Conservation (phyloP, 345 rosid genomes). For the Eucalyptus melliodora region DNA sequence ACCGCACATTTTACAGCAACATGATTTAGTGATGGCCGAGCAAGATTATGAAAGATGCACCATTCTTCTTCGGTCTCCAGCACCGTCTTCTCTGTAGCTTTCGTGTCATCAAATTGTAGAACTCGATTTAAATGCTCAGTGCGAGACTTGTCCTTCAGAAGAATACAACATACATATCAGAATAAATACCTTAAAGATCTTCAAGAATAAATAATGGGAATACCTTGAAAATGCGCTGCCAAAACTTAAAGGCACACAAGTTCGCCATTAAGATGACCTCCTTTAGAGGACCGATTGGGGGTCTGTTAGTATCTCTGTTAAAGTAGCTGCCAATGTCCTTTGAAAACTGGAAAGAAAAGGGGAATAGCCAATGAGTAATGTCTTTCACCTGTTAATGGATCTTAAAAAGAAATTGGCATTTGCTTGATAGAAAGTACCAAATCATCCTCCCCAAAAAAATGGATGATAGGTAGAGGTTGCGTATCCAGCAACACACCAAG, state of each 20-base stretch:
- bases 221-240: constrained; percentile 82
- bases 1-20: constrained; percentile 67
- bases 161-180: background rate
- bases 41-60: constrained; percentile 73
- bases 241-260: constrained; percentile 72
- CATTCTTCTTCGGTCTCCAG: constrained; percentile 74
- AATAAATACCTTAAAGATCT: background rate
- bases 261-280: constrained; percentile 59
- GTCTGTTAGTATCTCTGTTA: constrained; percentile 23
- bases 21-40: constrained; percentile 55
- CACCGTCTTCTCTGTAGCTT: constrained; percentile 9
- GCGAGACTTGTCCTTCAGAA: constrained; percentile 67
- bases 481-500: constrained; percentile 76
- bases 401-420: background rate
- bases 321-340: constrained; percentile 37
- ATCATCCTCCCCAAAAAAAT: constrained; percentile 68
- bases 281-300: constrained; percentile 33
- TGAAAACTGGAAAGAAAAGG: constrained; percentile 35
- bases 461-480: constrained; percentile 66
- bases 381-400: background rate
- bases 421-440: constrained; percentile 33
- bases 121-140: constrained; percentile 47
- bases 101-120: constrained; percentile 16
- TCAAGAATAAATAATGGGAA: background rate
- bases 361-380: background rate